Base-by-base conservation (phyloP, 306 rosid genomes). In the Rosa persica region DNA sequence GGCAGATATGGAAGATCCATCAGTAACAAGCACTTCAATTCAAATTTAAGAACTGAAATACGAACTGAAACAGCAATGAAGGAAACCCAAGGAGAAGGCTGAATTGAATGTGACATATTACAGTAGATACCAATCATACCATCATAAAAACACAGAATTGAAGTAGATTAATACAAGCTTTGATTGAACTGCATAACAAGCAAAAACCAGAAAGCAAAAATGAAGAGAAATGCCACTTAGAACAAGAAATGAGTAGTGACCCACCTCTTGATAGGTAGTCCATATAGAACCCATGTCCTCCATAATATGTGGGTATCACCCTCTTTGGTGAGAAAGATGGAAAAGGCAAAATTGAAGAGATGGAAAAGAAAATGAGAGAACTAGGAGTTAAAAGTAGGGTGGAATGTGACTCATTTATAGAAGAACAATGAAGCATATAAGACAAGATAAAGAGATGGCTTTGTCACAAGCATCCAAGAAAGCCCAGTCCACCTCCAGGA, bases 181-280 rank as follows among this genome's bases (percentile, higher is more conserved):
- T 62, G 65, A 78, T 76, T 39, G 42, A 79, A 87, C 38, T 70
- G 47, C 71, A 48, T 44, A 40, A 66, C n/a, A 25, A 73, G 66
- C 3, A 42, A 73, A 75, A 77, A 74, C 60, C 61, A 78, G 61
- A 64, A 42, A 22, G 1, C 60, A 68, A 80, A 54, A 49, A 3
- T 17, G 47, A 25, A 70, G 58, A 71, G 44, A 65, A 69, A 15
- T 38, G 72, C 2, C 36, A 62, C 2, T 9, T 19, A 44, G 80
- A 71, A 71, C 13, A 52, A 54, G 75, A 73, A 77, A 75, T 10
- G 27, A 46, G 74, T 62, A 62, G 73, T 65, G 73, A 85, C 91
- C 77, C 79, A 94, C 98, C 96, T 91, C 90, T 2, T 73, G 87
- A 64, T 52, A 81, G 67, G 70, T 79, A 67, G 67, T 80, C 91